phyloP scores from a whole-genome alignment of 306 rosid species.

The Corylus heterophylla region DNA sequence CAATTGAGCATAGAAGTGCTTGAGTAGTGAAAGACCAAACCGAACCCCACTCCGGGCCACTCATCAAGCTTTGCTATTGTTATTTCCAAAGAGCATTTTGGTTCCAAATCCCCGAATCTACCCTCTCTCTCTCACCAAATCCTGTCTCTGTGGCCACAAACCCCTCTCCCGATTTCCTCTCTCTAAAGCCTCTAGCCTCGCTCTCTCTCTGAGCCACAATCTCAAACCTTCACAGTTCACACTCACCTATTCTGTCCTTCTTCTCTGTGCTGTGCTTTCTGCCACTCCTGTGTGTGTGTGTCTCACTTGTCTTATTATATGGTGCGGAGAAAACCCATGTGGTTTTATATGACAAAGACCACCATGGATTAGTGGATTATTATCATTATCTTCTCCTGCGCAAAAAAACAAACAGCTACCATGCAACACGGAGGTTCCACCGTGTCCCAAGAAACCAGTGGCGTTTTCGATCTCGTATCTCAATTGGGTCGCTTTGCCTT shows the following conservation, averaged over 20 bases:
- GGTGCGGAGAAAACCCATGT: constrained; percentile 9
- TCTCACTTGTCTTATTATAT: background rate
- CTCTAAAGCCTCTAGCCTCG: background rate
- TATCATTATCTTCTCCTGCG: background rate
- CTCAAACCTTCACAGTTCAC: background rate
- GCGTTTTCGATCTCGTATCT: constrained; percentile 50
- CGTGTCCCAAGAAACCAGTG: constrained; percentile 44
- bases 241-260: background rate
- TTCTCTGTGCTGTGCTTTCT: background rate
- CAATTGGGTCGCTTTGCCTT: constrained; percentile 56
- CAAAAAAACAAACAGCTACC: constrained; percentile 6
- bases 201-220: background rate
- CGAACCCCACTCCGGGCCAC: too few relatives aligned
- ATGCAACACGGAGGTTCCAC: constrained; percentile 59
- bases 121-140: constrained; percentile 6
- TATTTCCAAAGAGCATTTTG: background rate
- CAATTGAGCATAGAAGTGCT: too few relatives aligned
- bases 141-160: constrained; percentile 35
- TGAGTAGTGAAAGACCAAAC: too few relatives aligned
- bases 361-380: constrained; percentile 16
- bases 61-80: background rate
- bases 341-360: background rate
- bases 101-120: constrained; percentile 4
- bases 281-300: background rate
- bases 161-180: constrained; percentile 21